A percentile compares a stretch with the other conserved stretches of the same genome.
These are phyloP conservation scores for Talaromyces sp. DNA, from an alignment of 2,329 filamentous ascomycete genomes.

Conservation along the genomic window DNA sequence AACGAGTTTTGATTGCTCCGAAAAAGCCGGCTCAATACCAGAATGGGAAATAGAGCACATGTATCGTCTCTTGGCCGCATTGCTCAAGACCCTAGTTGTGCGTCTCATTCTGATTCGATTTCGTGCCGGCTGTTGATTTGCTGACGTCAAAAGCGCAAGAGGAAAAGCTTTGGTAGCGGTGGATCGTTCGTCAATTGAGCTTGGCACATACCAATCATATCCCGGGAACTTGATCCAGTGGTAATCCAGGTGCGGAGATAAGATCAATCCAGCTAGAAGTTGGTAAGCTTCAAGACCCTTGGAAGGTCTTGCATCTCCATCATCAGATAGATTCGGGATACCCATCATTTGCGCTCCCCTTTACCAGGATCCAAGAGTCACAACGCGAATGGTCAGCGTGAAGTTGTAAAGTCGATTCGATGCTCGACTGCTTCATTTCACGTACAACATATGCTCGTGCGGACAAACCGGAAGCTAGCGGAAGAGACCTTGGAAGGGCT, in stretches of 20 bases:
- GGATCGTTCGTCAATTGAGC: neutral
- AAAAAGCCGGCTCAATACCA: neutral
- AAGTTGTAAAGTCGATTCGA: neutral
- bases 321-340: neutral
- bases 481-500: neutral
- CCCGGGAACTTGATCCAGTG: neutral
- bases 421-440: neutral
- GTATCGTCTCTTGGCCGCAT: neutral
- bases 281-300: neutral
- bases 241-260: neutral
- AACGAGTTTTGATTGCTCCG: neutral
- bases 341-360: neutral
- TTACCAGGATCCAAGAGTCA: neutral
- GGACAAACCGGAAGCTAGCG: neutral
- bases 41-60: neutral
- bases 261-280: neutral
- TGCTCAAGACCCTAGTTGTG: no score
- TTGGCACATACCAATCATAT: neutral
- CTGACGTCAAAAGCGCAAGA: neutral
- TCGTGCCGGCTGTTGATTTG: neutral
- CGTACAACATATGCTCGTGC: neutral
- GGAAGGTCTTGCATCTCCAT: neutral
- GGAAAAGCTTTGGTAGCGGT: neutral
- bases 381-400: neutral
- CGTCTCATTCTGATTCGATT: neutral